Evolutionary conservation across 1,139 yeast genomes (phyloP), one percentile per base, ranked within the genome.

Genomic region (Magnusiomyces paraingens): DNA sequence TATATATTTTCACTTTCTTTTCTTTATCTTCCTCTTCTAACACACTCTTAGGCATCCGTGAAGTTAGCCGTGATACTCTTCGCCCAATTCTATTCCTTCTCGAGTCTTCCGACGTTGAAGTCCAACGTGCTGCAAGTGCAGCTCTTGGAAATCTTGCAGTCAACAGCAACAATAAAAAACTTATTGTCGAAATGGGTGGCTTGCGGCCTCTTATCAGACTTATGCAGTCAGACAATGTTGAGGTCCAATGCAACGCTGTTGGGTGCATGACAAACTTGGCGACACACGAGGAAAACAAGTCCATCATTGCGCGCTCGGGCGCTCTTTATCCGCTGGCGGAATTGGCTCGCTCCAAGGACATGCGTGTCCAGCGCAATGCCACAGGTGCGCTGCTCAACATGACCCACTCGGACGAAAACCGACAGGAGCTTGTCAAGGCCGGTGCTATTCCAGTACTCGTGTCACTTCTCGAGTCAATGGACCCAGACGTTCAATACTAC

Each of bases 221-320:
- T 72, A 93, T 93, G 99, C 85, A 89, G 86, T 86, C 95, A 47
- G 82, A 95, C 55, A 93, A 94, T 65, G 95, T 93, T 58, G 99
- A 93, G 70, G 99, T 94, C 42, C 99, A 94, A 72, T 93, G 99
- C 71, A 93, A 93, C 68, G 99, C 99, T 2, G 99, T 94, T 55
- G 99, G 99, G 10, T 94, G 99, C 69, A 91, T 93, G 68, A 93
- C 99, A 41, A 93, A 93, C 69, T 80, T 93, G 70, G 99, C 99
- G 14, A 93, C 99, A n/a, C 96, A 89, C 71, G 99, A 93, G 71
- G 96, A 90, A 65, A 94, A 93, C 73, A 93, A 93, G 71, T 83
- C 94, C 51, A 90, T 89, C 69, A 93, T 93, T 64, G 99, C 99
- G 26, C 85, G 91, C 54, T 84, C 95, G 43, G 99, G 99, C n/a